Evolutionary conservation across 352 stramenopile genomes (phyloP).

Genomic region (Phytophthora sp.): DNA sequence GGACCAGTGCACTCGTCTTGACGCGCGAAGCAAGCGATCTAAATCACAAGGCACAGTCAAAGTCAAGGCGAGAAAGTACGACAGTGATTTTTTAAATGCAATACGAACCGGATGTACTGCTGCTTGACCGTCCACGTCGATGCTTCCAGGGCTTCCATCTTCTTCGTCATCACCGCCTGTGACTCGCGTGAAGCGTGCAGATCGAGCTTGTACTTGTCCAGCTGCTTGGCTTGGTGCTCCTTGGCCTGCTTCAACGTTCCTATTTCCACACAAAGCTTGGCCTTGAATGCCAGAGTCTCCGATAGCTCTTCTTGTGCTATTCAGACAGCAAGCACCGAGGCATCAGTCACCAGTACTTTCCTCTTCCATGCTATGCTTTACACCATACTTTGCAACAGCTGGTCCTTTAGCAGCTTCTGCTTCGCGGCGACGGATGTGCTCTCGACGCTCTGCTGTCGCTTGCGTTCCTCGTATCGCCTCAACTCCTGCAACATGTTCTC

Average conservation of each 20-base stretch:
- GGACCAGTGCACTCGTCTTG: slow-evolving; percentile 56
- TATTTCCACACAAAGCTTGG: slow-evolving; percentile 64
- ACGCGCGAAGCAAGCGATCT: slow-evolving; percentile 67
- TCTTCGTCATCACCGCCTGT: slow-evolving; percentile 50
- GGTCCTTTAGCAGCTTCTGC: slow-evolving; percentile 62
- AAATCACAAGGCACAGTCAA: background rate
- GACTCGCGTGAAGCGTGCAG: slow-evolving; percentile 54
- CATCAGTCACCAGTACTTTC: background rate
- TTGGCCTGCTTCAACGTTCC: slow-evolving; percentile 61
- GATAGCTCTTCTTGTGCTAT: slow-evolving; percentile 68
- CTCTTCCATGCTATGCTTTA: background rate
- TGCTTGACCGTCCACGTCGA: slow-evolving; percentile 52
- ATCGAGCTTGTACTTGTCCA: slow-evolving; percentile 52
- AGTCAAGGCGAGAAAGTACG: background rate
- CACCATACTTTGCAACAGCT: slow-evolving; percentile 51
- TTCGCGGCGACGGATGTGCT: slow-evolving; percentile 49
- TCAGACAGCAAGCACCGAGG: background rate
- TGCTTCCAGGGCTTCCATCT: slow-evolving; percentile 48
- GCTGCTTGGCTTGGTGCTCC: slow-evolving; percentile 46
- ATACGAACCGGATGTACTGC: slow-evolving; percentile 58
- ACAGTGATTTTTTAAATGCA: too few relatives aligned
- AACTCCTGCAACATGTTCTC: slow-evolving; percentile 66
- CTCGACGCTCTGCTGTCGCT: slow-evolving; percentile 52
- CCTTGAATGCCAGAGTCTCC: slow-evolving; percentile 46
- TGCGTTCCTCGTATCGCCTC: slow-evolving; percentile 53